phyloP scores from a whole-genome alignment of 306 rosid genomes.

The Malus sylvestris region DNA sequence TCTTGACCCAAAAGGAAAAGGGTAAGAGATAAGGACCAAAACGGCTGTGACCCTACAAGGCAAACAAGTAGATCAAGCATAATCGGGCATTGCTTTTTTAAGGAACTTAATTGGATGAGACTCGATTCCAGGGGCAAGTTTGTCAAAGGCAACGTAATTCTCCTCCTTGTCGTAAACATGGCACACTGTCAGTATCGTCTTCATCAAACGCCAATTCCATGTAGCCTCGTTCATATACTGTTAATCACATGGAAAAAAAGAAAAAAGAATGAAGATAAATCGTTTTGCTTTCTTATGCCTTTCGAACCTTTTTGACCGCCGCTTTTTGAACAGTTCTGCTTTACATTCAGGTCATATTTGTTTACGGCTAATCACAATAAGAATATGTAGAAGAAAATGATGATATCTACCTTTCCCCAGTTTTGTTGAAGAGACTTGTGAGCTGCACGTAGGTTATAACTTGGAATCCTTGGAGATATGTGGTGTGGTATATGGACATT shows the following conservation, averaged over 20 bases:
- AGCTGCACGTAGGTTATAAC: slow-evolving; percentile 81
- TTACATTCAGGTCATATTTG: not conserved
- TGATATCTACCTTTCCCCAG: slow-evolving; percentile 78
- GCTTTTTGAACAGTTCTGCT: not conserved
- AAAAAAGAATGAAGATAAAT: slow-evolving; percentile 10
- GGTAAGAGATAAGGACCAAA: slow-evolving; percentile 17
- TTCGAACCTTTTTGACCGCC: not conserved
- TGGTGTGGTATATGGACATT: slow-evolving; percentile 91
- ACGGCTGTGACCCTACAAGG: slow-evolving; percentile 19
- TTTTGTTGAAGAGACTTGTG: slow-evolving; percentile 72
- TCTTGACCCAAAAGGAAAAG: slow-evolving; percentile 24
- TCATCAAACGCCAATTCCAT: slow-evolving; percentile 94
- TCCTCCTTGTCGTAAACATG: slow-evolving; percentile 69
- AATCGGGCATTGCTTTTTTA: slow-evolving; percentile 77
- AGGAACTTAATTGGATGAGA: slow-evolving; percentile 67
- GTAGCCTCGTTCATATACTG: slow-evolving; percentile 82
- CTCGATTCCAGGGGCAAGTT: slow-evolving; percentile 55
- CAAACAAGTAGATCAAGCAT: slow-evolving; percentile 39
- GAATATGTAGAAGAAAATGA: not conserved
- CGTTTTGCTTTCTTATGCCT: not conserved
- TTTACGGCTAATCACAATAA: not conserved
- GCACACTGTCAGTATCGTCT: slow-evolving; percentile 86
- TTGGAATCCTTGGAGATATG: slow-evolving; percentile 84
- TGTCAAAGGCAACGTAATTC: slow-evolving; percentile 66
- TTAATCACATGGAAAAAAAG: slow-evolving; percentile 10